These are phyloP conservation scores for Trametes meyenii DNA, from an alignment of 768 basidiomycete species.

Conservation along the genomic window DNA sequence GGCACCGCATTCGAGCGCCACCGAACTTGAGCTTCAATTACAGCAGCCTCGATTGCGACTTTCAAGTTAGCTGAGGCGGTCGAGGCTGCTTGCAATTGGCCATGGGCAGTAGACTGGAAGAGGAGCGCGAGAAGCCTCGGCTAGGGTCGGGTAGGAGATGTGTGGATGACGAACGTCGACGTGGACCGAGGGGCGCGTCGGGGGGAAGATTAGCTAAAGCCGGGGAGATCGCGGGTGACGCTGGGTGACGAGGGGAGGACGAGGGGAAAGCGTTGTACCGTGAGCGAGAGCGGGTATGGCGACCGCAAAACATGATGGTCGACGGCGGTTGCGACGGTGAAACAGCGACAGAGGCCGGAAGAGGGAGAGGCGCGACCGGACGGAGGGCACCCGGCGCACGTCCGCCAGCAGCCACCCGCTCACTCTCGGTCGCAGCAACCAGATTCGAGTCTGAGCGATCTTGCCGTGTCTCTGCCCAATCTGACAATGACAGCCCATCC, in stretches of 20 bases:
- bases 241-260: not conserved
- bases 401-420: not conserved
- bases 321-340: slow-evolving; percentile 16
- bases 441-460: not conserved
- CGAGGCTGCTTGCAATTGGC: too few relatives aligned
- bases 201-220: not conserved
- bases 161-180: not conserved
- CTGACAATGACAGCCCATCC: not conserved
- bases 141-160: not conserved
- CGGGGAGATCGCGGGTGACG: slow-evolving; percentile 2
- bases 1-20: not conserved
- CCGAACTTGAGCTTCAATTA: not conserved
- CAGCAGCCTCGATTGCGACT: too few relatives aligned
- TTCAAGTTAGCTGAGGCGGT: too few relatives aligned
- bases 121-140: not conserved
- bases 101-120: not conserved
- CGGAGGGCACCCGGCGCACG: not conserved
- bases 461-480: not conserved
- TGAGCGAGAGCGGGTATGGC: slow-evolving; percentile 5
- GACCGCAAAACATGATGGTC: slow-evolving; percentile 20
- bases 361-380: not conserved
- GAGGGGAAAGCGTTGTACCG: slow-evolving; percentile 10
- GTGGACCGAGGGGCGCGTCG: not conserved
- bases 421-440: too few relatives aligned
- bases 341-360: slow-evolving; percentile 5